Evolutionary conservation across 495 filamentous ascomycete genomes (phyloP).

Genomic region (Aspergillus ellipticus): DNA sequence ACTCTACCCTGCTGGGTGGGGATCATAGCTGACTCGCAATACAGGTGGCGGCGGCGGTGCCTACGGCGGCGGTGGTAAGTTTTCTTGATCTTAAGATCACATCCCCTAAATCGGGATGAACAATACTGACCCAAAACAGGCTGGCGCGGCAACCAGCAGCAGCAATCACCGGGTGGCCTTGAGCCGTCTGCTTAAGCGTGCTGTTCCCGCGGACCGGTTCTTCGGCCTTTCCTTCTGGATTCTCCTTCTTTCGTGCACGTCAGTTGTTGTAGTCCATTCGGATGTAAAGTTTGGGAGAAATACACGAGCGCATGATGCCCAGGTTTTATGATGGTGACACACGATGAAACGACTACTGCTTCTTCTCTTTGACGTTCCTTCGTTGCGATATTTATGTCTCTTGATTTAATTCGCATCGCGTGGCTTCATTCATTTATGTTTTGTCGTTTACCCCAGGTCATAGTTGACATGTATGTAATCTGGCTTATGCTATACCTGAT

Average conservation of each 20-base stretch:
- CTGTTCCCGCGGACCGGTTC: background rate
- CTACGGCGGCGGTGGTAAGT: constrained; percentile 35
- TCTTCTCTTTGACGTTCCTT: background rate
- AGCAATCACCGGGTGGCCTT: background rate
- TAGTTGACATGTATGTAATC: background rate
- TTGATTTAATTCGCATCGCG: background rate
- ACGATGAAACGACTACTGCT: constrained; percentile 1
- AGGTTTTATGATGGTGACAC: background rate
- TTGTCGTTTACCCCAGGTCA: background rate
- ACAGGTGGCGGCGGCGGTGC: constrained; percentile 29
- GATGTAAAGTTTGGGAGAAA: background rate
- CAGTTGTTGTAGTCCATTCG: background rate
- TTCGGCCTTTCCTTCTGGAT: background rate
- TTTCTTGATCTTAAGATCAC: background rate
- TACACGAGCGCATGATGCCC: background rate
- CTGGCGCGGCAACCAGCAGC: constrained; percentile 32
- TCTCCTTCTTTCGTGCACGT: constrained; percentile 3
- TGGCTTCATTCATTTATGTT: background rate
- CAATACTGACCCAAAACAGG: constrained; percentile 15
- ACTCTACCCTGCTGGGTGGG: background rate
- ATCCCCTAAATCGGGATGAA: background rate
- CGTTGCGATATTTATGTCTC: background rate
- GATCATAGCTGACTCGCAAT: constrained; percentile 2
- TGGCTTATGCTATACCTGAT: background rate
- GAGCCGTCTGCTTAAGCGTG: background rate